A percentile compares a stretch with the other conserved stretches of the same genome.
These are phyloP conservation scores for Solanum hybrid DNA, from an alignment of 305 asterid species.

Conservation along the genomic window DNA sequence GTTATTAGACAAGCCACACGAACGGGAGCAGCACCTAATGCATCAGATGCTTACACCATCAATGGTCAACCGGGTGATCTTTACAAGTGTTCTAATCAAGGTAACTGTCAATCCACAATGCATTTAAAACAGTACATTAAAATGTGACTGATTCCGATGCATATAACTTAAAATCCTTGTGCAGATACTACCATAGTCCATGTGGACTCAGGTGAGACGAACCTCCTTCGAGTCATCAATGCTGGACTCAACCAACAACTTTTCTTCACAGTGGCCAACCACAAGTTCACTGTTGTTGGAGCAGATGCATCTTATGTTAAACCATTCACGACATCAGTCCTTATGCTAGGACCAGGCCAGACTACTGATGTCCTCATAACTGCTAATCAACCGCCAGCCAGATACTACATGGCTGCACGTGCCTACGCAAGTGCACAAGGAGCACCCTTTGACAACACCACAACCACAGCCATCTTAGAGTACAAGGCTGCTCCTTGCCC, in stretches of 20 bases:
- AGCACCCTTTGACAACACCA: conserved; percentile 71
- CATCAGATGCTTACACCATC: conserved; percentile 69
- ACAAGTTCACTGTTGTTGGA: conserved; percentile 62
- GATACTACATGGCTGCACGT: conserved; percentile 65
- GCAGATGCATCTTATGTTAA: conserved; percentile 75
- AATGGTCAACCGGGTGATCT: conserved; percentile 90
- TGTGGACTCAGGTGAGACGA: conserved; percentile 46
- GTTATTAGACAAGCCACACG: conserved; percentile 55
- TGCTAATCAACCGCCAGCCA: conserved; percentile 45
- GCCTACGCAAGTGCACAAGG: conserved; percentile 83
- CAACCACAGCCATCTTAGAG: conserved; percentile 73
- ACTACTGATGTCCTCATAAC: conserved; percentile 74
- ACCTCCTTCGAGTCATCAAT: conserved; percentile 55
- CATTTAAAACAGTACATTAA: neutral
- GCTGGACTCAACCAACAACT: conserved; percentile 74
- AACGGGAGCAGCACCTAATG: conserved; percentile 76
- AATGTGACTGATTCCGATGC: neutral
- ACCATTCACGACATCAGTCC: conserved; percentile 67
- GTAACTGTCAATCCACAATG: conserved; percentile 11
- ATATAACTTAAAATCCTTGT: neutral
- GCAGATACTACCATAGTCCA: conserved; percentile 55
- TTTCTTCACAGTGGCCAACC: conserved; percentile 67
- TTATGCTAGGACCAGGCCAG: conserved; percentile 89
- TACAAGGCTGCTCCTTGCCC: conserved; percentile 38
- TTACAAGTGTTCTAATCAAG: conserved; percentile 61